Percentiles rank a stretch among this genome's conserved stretches.
Conservation (phyloP, 345 rosid species). For the Citrus mangshanensis region DNA sequence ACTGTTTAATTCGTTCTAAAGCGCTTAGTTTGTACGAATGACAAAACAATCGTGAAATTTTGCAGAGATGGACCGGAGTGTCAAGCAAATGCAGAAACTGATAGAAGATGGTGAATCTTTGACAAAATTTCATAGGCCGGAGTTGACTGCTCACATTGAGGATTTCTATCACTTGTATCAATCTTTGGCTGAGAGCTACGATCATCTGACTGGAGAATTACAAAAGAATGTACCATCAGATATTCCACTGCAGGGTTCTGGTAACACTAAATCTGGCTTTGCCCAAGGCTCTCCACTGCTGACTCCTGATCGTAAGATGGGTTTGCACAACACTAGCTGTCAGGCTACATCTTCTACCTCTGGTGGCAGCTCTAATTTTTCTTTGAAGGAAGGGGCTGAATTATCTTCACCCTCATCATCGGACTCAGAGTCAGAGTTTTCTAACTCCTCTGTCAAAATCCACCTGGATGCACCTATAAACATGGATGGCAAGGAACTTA, state of each 20-base stretch:
- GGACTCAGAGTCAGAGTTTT: slow-evolving; percentile 78
- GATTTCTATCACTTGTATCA: slow-evolving; percentile 43
- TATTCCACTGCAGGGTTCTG: slow-evolving; percentile 35
- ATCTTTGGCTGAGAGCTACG: slow-evolving; percentile 45
- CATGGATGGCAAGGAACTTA: slow-evolving; percentile 27
- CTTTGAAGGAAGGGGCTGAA: slow-evolving; percentile 55
- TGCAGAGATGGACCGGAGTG: slow-evolving; percentile 47
- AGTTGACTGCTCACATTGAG: slow-evolving; percentile 40
- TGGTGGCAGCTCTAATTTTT: slow-evolving; percentile 47
- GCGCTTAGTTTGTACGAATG: neutral
- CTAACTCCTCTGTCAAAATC: slow-evolving; percentile 48
- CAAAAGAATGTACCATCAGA: slow-evolving; percentile 28
- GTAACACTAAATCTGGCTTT: slow-evolving; percentile 23
- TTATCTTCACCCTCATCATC: slow-evolving; percentile 48
- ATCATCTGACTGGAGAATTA: slow-evolving; percentile 37
- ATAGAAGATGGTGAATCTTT: slow-evolving; percentile 40
- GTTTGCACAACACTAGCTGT: slow-evolving; percentile 30
- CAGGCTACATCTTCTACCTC: slow-evolving; percentile 50
- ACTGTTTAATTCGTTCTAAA: neutral
- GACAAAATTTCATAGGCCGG: slow-evolving; percentile 32
- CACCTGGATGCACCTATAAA: slow-evolving; percentile 28
- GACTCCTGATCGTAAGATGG: slow-evolving; percentile 34
- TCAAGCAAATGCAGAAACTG: slow-evolving; percentile 43
- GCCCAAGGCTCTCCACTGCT: slow-evolving; percentile 35
- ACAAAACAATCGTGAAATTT: slow-evolving; percentile 4